Evolutionary conservation across 768 basidiomycete genomes (phyloP).

Genomic region (Neoboletus magnificus): DNA sequence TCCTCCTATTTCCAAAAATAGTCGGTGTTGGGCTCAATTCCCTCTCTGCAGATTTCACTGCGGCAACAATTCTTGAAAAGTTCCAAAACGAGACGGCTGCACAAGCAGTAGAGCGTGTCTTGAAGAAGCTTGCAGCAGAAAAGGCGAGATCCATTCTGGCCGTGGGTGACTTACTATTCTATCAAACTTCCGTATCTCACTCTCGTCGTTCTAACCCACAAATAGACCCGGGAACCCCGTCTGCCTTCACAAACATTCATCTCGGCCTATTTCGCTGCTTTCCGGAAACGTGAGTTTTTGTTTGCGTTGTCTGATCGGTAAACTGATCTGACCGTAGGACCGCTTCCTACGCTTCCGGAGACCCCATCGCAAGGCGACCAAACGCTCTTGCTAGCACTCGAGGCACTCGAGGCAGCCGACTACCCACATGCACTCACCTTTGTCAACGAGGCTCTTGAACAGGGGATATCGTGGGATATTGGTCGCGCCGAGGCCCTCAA

Average conservation of each 20-base stretch:
- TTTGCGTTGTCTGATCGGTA: not conserved
- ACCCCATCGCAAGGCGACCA: slow-evolving; percentile 76
- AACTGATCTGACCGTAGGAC: slow-evolving; percentile 38
- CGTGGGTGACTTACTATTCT: slow-evolving; percentile 36
- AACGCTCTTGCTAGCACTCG: slow-evolving; percentile 73
- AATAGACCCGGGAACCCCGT: slow-evolving; percentile 64
- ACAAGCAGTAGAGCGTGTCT: slow-evolving; percentile 83
- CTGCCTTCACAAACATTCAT: slow-evolving; percentile 91
- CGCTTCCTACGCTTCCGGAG: slow-evolving; percentile 70
- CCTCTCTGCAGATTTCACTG: slow-evolving; percentile 74
- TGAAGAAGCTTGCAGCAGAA: slow-evolving; percentile 74
- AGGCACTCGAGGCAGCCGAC: slow-evolving; percentile 82
- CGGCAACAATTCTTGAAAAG: slow-evolving; percentile 91
- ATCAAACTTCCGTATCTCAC: not conserved
- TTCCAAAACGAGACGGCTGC: slow-evolving; percentile 82
- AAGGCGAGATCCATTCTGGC: slow-evolving; percentile 71
- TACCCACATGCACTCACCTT: slow-evolving; percentile 78
- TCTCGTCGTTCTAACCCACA: not conserved
- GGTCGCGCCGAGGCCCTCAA: slow-evolving; percentile 88
- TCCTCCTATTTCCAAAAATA: not conserved
- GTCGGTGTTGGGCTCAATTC: not conserved
- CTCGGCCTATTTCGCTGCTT: slow-evolving; percentile 94
- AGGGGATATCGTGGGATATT: slow-evolving; percentile 73
- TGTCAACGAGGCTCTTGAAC: slow-evolving; percentile 81
- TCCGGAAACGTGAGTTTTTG: slow-evolving; percentile 70